phyloP scores from a whole-genome alignment of 2,329 filamentous ascomycete genomes.

The Chlorencoelia australis region DNA sequence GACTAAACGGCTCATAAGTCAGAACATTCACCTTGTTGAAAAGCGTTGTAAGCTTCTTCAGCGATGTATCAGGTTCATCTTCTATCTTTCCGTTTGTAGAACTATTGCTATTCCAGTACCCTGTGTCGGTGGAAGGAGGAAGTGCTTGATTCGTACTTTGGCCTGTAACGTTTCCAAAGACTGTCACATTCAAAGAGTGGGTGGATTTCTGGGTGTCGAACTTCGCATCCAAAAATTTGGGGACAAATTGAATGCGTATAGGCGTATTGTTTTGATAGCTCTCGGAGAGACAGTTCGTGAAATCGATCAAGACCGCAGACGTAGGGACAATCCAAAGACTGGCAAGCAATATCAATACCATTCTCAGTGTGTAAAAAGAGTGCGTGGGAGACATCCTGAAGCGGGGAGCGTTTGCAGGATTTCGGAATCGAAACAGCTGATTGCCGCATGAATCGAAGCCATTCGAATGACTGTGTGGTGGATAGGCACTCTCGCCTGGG shows the following conservation, averaged over 20 bases:
- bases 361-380: conserved; percentile 10
- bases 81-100: conserved; percentile 64
- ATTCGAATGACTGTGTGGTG: not conserved
- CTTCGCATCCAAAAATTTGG: conserved; percentile 60
- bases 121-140: conserved; percentile 41
- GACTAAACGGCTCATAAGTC: conserved; percentile 60
- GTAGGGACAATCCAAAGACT: conserved; percentile 30
- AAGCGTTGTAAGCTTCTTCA: conserved; percentile 61
- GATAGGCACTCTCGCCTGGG: not conserved
- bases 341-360: conserved; percentile 17
- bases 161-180: conserved; percentile 89
- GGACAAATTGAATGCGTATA: conserved; percentile 66
- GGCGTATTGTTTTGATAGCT: conserved; percentile 48
- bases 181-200: conserved; percentile 63
- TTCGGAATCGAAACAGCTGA: no score
- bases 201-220: conserved; percentile 54
- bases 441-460: no score
- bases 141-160: conserved; percentile 35
- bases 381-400: not conserved
- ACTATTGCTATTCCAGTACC: conserved; percentile 47
- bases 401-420: not conserved
- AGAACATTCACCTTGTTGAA: conserved; percentile 63
- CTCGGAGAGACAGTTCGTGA: conserved; percentile 71
- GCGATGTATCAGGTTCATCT: conserved; percentile 33
- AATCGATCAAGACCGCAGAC: conserved; percentile 59